phyloP scores from a whole-genome alignment of 148 eudicot species.

The Cornus controversa region DNA sequence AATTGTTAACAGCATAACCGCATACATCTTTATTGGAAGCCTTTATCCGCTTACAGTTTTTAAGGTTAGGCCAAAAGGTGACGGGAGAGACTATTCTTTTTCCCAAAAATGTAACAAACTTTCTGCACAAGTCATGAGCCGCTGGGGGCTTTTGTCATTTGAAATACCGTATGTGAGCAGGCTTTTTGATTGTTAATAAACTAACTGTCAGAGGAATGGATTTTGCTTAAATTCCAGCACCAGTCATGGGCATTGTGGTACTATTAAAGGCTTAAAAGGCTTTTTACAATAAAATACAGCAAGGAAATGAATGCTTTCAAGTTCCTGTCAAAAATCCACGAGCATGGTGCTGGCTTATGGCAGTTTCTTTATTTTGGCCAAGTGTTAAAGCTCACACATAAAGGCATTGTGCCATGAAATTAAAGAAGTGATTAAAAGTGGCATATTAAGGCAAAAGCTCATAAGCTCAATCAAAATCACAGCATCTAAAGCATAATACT shows the following conservation, averaged over 20 bases:
- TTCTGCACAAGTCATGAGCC: background rate
- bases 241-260: background rate
- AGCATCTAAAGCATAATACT: background rate
- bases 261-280: no score
- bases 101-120: background rate
- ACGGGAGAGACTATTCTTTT: background rate
- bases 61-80: background rate
- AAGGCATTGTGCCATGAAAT: no score
- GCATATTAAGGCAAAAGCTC: background rate
- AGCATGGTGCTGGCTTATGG: no score
- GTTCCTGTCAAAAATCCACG: no score
- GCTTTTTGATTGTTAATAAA: no score
- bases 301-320: no score
- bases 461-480: background rate
- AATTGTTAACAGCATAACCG: background rate
- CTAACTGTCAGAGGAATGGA: background rate
- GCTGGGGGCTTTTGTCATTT: background rate
- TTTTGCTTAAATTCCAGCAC: background rate
- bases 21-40: background rate
- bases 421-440: no score
- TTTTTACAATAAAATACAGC: no score
- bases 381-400: no score
- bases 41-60: background rate
- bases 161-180: background rate
- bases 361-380: no score